Base-by-base conservation (phyloP, 2,329 filamentous ascomycete species). In the Fusarium sp. region DNA sequence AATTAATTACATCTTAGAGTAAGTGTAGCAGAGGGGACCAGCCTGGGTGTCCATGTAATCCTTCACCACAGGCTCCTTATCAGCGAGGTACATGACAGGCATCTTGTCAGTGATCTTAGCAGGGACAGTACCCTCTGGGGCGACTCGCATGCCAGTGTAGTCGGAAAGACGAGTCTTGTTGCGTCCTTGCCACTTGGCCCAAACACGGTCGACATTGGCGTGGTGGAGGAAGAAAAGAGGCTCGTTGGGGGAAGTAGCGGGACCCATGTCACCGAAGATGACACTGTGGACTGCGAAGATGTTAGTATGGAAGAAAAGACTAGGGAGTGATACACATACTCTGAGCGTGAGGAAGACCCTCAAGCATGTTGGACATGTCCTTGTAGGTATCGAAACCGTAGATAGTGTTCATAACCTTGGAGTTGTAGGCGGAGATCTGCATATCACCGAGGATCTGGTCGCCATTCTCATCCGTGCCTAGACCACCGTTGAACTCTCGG, bases 141-240 rank as follows among this genome's bases (percentile, higher is more conserved):
- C 6, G 4, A 46, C 18, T 48, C 46, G 18, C 14, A 27, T 55
- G 11, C 63, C 63, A 4, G 25, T 22, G 12, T 66, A 67, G 16
- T 66, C 63, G 3, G 42, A 41, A 6, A 66, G 29, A 4, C 55
- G 63, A 6, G 63, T 66, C 16, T 30, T 20, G 3, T 66, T 66
- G 4, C 63, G 61, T 6, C 44, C 63, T 42, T 66, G 63, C 63
- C 63, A 66, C 62, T 66, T 66, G 4, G 61, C 55, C 63, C 62
- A 71, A 22, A 45, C 69, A 5, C 73, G 72, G 27, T 77, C 75
- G 2, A 77, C 70, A 14, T 77, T 75, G 12, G 68, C 67, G 24
- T 77, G 76, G 37, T 77, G 76, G 0, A 77, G 54, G 52, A 73
- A 77, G 53, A 77, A 77, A 7, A 77, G 60, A n/a, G 76, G 68